These are phyloP conservation scores for Aspergillus intermedius DNA, from an alignment of 2,329 filamentous ascomycete genomes.

Conservation along the genomic window DNA sequence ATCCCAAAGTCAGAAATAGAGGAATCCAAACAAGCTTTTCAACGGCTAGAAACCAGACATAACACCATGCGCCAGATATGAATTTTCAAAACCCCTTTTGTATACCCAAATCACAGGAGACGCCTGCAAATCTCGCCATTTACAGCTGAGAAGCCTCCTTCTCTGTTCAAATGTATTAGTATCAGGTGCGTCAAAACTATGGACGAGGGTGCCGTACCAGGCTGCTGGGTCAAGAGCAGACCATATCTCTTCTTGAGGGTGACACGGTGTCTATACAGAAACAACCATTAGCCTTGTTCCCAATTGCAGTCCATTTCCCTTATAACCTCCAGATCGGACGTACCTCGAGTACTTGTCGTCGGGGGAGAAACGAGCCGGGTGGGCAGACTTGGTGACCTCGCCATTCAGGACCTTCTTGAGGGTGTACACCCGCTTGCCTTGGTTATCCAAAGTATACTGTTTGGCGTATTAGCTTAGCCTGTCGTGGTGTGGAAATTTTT, in stretches of 20 bases:
- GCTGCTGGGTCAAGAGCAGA: constrained; percentile 74
- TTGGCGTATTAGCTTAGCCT: constrained; percentile 5
- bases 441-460: constrained; percentile 72
- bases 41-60: constrained; percentile 22
- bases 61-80: constrained; percentile 36
- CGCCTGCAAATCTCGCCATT: constrained; percentile 10
- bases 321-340: constrained; percentile 9
- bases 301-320: background rate
- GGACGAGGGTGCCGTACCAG: constrained; percentile 35
- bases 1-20: constrained; percentile 10
- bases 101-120: constrained; percentile 14
- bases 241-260: constrained; percentile 91
- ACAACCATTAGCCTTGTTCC: constrained; percentile 2
- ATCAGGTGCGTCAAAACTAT: background rate
- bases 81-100: constrained; percentile 20
- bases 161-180: constrained; percentile 16
- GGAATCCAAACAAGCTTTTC: constrained; percentile 16
- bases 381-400: constrained; percentile 89
- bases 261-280: constrained; percentile 65
- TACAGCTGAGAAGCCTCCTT: constrained; percentile 27
- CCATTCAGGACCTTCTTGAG: constrained; percentile 73
- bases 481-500: background rate
- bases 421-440: constrained; percentile 88
- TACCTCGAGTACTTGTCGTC: constrained; percentile 94
- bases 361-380: constrained; percentile 92